These are phyloP conservation scores for Fusarium sp. DNA, from an alignment of 2,329 filamentous ascomycete species.

Conservation along the genomic window DNA sequence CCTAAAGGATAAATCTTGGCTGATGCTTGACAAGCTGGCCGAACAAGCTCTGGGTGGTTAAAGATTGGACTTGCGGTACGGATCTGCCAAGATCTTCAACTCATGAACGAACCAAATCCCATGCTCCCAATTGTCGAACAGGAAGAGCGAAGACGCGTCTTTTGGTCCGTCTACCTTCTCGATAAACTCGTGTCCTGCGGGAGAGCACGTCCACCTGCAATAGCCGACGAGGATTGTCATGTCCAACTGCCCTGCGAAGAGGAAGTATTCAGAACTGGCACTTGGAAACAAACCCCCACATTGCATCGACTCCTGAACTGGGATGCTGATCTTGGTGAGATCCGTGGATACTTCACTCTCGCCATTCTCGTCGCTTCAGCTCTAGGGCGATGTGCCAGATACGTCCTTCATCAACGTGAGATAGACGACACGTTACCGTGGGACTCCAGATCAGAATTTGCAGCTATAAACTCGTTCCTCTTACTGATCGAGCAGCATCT, in stretches of 20 bases:
- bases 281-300: neutral
- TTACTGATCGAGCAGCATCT: neutral
- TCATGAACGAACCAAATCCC: neutral
- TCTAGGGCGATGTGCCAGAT: neutral
- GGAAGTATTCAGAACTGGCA: neutral
- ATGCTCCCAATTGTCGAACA: neutral
- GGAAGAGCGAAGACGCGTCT: neutral
- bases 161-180: neutral
- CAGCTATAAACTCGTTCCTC: neutral
- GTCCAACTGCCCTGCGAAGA: neutral
- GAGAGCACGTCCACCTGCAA: neutral
- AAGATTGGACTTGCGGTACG: neutral
- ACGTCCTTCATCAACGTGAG: neutral
- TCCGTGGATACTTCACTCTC: neutral
- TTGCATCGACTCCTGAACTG: neutral
- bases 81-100: neutral
- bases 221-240: neutral
- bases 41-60: neutral
- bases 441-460: neutral
- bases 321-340: neutral
- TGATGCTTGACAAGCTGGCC: neutral
- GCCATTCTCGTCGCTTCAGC: neutral
- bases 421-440: neutral
- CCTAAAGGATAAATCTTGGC: fast-evolving
- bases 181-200: neutral